Evolutionary conservation across 371 early-diverging fungal genomes (phyloP).

Genomic region (Lichtheimia corymbifera): DNA sequence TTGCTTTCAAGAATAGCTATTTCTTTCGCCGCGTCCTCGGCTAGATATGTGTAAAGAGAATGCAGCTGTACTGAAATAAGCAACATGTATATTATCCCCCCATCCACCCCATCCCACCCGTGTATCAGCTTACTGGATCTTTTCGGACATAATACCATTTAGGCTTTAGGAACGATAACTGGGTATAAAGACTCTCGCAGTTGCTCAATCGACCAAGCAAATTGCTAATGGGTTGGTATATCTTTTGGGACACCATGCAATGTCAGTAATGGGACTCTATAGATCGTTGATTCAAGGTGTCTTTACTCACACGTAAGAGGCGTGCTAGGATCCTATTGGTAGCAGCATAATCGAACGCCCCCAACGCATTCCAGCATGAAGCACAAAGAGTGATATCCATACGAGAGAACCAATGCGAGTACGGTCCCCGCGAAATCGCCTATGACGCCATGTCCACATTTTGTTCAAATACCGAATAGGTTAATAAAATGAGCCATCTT

Average conservation of each 20-base stretch:
- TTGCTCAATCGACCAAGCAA: conserved; percentile 31
- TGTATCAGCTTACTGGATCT: conserved; percentile 33
- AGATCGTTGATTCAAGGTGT: background rate
- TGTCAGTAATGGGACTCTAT: background rate
- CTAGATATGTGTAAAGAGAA: conserved; percentile 33
- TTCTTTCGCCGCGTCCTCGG: conserved; percentile 35
- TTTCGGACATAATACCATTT: conserved; percentile 51
- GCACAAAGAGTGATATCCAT: conserved; percentile 31
- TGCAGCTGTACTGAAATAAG: conserved; percentile 9
- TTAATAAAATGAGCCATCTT: background rate
- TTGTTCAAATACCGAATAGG: background rate
- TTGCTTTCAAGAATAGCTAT: conserved; percentile 12
- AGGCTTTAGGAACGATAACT: conserved; percentile 41
- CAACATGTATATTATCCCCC: background rate
- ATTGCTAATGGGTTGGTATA: conserved; percentile 32
- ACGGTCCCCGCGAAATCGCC: too few relatives aligned
- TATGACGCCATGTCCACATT: too few relatives aligned
- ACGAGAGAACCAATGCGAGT: too few relatives aligned
- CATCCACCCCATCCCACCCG: too few relatives aligned
- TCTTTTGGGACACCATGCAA: conserved; percentile 7
- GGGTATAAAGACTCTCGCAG: conserved; percentile 37
- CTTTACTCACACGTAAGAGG: conserved; percentile 33
- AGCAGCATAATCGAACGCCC: conserved; percentile 61
- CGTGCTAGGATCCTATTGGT: conserved; percentile 50
- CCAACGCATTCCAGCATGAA: conserved; percentile 48